Base-by-base conservation (phyloP, 2,329 filamentous ascomycete genomes). In the Clonostachys byssicola region DNA sequence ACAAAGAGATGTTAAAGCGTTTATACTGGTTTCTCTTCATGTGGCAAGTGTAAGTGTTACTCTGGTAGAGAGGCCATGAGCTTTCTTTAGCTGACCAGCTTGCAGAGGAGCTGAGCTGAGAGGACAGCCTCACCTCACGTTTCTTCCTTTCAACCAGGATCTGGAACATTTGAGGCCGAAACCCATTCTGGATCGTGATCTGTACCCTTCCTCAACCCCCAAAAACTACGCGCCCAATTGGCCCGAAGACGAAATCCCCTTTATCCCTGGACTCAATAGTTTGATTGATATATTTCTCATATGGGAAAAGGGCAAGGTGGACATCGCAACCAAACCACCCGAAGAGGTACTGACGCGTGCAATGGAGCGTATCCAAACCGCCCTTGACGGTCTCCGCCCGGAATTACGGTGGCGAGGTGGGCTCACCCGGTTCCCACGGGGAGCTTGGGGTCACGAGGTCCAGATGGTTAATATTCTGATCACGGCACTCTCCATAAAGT, bases 391-490 rank as follows among this genome's bases (percentile, higher is more conserved):
- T 14, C 58, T 68, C 1, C 63, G 62, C 1, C 60, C 62, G 0
- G 60, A 65, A 35, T 51, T 68, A 2, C 55, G 63, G 5, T 68
- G 66, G 66, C 56, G 64, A 1, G 65, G 65, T 4, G 63, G 65
- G 0, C 46, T 67, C 2, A 64, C 65, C 0, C 58, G 63, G 2
- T 60, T 60, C 1, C 41, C 54, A 1, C 47, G 49, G 12, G 55
- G 58, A 2, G 66, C 63, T 0, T 55, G 61, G 12, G 63, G 65
- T 5, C 66, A 68, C 41, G 62, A 67, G 39, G 64, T 60, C 4
- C 66, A 68, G 17, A 61, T 63, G 7, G 66, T 59, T 9, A 67
- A 68, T 47, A 49, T 68, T 5, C 63, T 66, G 43, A 57, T 68
- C 34, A 68, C 66, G 18, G 64, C 63, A 42, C 56, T 68, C 7